Base-by-base conservation (phyloP, 2,329 filamentous ascomycete genomes). In the Metarhizium sp. region DNA sequence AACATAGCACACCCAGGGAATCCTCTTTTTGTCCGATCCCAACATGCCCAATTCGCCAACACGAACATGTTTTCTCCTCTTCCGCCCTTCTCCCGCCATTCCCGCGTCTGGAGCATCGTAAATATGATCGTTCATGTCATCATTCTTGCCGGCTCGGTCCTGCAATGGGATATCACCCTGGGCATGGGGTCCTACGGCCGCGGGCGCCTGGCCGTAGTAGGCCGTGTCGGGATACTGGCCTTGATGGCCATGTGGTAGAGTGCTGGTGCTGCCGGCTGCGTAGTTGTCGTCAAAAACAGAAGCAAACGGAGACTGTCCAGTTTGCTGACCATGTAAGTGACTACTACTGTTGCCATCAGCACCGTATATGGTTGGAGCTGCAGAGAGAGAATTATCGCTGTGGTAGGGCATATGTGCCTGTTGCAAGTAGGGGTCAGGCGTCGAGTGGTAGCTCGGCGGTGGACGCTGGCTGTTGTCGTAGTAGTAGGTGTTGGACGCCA, bases 1-100 rank as follows among this genome's bases (percentile, higher is more conserved):
- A 47, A 85, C 71, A 69, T 92, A 97, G 38, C 91, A 88, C 6
- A 96, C 83, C 79, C 88, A 94, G 0, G 94, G 87, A 53, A 85
- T 81, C 58, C 76, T 73, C 66, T 78, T 80, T 65, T 72, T 75
- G 61, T 78, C 71, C 13, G 79, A 71, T 2, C 79, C 78, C 49
- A 84, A 65, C 80, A 84, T 84, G 57, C 80, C 79, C 54, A 84
- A 66, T 68, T 84, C 78, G 53, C 81, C 81, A 48, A 82, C 74
- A n/a, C 76, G 72, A 50, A 84, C 71, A 57, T 70, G 70, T 59
- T 70, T 75, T 61, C 69, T 72, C 54, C 67, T 69, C 51, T 71
- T 72, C 29, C 57, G 58, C 45, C 57, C 57, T 30, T 47, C 57
- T 51, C 40, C 60, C 52, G 57, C 62, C 50, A 55, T 64, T 16